A percentile compares a stretch with the other conserved stretches of the same genome.
phyloP scores from a whole-genome alignment of 495 filamentous ascomycete genomes.

The Filosporella fistucella region DNA sequence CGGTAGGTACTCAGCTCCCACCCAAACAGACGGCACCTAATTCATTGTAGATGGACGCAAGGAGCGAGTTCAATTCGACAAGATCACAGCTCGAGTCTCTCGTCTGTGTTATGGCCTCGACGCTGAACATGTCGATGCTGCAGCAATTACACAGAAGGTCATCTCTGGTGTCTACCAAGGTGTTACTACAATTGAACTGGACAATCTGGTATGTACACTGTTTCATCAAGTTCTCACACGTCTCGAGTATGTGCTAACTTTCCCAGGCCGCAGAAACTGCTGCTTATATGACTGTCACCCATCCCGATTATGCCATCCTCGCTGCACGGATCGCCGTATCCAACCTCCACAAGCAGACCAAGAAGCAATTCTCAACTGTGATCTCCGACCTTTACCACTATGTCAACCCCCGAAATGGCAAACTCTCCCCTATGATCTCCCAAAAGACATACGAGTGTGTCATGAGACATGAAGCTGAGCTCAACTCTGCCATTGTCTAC shows the following conservation, averaged over 20 bases:
- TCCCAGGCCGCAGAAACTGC: conserved; percentile 92
- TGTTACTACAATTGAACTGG: conserved; percentile 91
- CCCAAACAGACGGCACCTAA: conserved; percentile 17
- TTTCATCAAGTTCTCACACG: conserved; percentile 4
- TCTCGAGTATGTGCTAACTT: conserved; percentile 11
- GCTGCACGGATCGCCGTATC: conserved; percentile 98
- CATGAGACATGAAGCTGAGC: conserved; percentile 90
- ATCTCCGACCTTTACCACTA: conserved; percentile 93
- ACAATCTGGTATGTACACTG: conserved; percentile 75
- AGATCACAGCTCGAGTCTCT: conserved; percentile 98
- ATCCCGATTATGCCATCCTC: conserved; percentile 98
- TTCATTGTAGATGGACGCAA: conserved; percentile 82
- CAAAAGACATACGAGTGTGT: conserved; percentile 82
- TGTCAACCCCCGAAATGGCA: conserved; percentile 89
- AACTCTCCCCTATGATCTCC: conserved; percentile 87
- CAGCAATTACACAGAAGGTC: conserved; percentile 97
- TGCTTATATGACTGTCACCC: conserved; percentile 99
- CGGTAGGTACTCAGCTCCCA: conserved; percentile 37
- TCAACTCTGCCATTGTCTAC: conserved; percentile 98
- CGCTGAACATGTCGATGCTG: conserved; percentile 92
- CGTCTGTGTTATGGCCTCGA: conserved; percentile 96
- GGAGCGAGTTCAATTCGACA: conserved; percentile 99
- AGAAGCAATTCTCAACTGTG: conserved; percentile 97
- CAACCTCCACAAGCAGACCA: conserved; percentile 99
- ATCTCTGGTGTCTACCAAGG: conserved; percentile 99